phyloP scores from a whole-genome alignment of 106 monocot species.

The Cymbidium sinense region DNA sequence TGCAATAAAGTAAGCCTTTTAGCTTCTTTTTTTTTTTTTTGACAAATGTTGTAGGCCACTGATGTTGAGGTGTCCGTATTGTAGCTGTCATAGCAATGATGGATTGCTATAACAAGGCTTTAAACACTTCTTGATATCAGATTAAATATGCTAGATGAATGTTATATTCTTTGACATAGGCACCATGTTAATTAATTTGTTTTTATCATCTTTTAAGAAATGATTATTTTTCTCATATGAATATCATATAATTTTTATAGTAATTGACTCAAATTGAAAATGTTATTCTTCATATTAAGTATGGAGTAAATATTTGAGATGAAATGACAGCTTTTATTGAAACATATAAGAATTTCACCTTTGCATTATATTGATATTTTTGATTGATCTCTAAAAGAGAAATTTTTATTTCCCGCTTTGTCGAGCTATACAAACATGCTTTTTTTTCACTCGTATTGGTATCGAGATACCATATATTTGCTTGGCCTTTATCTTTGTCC shows the following conservation, averaged over 20 bases:
- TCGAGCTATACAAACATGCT: background rate
- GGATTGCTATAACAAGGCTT: background rate
- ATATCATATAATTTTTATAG: background rate
- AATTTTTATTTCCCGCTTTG: background rate
- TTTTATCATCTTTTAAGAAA: conserved; percentile 8
- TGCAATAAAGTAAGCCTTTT: background rate
- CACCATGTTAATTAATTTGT: conserved; percentile 5
- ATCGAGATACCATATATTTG: background rate
- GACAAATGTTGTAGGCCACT: background rate
- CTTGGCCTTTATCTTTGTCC: background rate
- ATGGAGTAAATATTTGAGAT: background rate
- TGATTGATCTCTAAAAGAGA: conserved; percentile 6
- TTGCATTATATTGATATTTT: background rate
- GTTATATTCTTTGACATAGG: conserved; percentile 13
- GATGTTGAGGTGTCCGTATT: conserved; percentile 9
- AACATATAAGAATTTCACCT: background rate
- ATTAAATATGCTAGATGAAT: conserved; percentile 6
- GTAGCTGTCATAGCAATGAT: conserved; percentile 16
- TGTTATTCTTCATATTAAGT: conserved; percentile 11
- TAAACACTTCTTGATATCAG: background rate
- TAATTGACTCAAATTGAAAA: conserved; percentile 13
- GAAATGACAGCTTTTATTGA: background rate
- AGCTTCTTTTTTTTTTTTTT: background rate
- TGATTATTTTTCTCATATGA: background rate
- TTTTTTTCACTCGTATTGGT: background rate